Evolutionary conservation across 129 eudicot species (phyloP), one percentile per base, ranked within the genome.

Genomic region (Centella asiatica): DNA sequence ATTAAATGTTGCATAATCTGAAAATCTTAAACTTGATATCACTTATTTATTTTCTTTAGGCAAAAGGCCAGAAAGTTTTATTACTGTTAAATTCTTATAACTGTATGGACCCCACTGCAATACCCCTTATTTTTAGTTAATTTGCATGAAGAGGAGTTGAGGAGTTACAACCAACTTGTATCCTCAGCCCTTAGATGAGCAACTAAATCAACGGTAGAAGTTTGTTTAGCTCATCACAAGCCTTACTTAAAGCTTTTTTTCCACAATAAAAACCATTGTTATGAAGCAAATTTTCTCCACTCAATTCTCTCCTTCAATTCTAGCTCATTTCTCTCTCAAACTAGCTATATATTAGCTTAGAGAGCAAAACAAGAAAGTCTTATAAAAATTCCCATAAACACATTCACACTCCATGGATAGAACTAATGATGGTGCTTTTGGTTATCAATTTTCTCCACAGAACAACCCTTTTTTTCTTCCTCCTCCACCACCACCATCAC

Each of bases 101-200:
- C n/a, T n/a, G n/a, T n/a, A n/a, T n/a, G n/a, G n/a, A n/a, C n/a
- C n/a, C n/a, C n/a, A n/a, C n/a, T n/a, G n/a, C n/a, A n/a, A n/a
- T n/a, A n/a, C n/a, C n/a, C n/a, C n/a, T n/a, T n/a, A n/a, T n/a
- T n/a, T n/a, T n/a, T n/a, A n/a, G n/a, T n/a, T n/a, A n/a, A 6
- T 44, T n/a, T 62, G 37, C 34, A 20, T 46, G 68, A 60, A 67
- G 57, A 74, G 85, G 70, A 79, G 82, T 51, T 73, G 62, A 67
- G 80, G 78, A 68, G 85, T 79, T 83, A 66, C 73, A n/a, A 73
- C 64, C 70, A 66, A 19, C 63, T 49, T 36, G n/a, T 36, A 76
- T 12, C 50, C 47, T 66, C 53, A 70, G 27, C 71, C 77, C 48
- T 79, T 66, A 71, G 77, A 79, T 79, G 39, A 18, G 18, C 13